These are phyloP conservation scores for Fusarium sp. DNA, from an alignment of 2,329 filamentous ascomycete species.

Conservation along the genomic window DNA sequence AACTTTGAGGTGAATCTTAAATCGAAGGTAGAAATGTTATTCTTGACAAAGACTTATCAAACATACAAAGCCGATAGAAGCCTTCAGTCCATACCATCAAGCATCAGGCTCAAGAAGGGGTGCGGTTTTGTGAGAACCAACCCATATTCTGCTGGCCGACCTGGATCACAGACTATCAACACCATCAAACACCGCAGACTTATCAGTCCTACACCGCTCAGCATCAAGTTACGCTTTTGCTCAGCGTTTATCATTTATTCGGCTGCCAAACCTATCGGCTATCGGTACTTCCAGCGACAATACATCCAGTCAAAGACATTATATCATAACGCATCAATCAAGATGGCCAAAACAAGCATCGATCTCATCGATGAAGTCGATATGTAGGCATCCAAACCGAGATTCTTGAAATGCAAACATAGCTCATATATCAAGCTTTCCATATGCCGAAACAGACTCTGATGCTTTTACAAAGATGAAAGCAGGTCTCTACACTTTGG, in stretches of 20 bases:
- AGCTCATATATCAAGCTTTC: constrained; percentile 70
- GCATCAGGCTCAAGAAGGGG: neutral
- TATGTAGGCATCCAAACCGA: constrained; percentile 30
- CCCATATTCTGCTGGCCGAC: neutral
- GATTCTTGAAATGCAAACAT: neutral
- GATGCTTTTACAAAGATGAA: constrained; percentile 66
- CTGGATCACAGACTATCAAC: neutral
- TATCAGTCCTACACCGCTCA: neutral
- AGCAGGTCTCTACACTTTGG: constrained; percentile 74
- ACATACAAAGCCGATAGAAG: neutral
- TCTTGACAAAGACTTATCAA: neutral
- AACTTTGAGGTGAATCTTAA: neutral
- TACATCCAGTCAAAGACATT: neutral
- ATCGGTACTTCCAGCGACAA: neutral
- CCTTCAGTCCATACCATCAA: neutral
- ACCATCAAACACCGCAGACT: neutral
- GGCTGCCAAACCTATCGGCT: neutral
- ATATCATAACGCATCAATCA: neutral
- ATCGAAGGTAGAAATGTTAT: neutral
- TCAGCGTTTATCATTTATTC: neutral
- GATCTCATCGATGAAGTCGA: constrained; percentile 46
- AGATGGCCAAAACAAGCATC: constrained; percentile 46
- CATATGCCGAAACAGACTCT: constrained; percentile 75
- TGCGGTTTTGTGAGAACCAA: neutral
- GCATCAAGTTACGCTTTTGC: neutral